Evolutionary conservation across 2,329 filamentous ascomycete species (phyloP).

Genomic region (Pestalotiopsis sp.): DNA sequence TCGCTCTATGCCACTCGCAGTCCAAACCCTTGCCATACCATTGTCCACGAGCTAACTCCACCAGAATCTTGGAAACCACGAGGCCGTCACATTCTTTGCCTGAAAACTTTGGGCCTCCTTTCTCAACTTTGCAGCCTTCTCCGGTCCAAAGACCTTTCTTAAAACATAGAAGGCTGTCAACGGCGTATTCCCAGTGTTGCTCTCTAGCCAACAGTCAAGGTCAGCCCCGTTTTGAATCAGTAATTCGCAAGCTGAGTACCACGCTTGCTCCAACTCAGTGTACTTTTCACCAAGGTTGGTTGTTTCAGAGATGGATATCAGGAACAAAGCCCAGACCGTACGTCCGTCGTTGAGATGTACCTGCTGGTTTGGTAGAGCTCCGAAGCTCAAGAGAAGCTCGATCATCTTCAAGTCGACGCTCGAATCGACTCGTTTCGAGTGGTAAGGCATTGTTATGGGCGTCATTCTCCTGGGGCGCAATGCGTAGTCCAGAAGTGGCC

Average conservation of each 20-base stretch:
- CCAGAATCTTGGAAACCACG: neutral
- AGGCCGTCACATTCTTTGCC: neutral
- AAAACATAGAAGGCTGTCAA: neutral
- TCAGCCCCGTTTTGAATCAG: neutral
- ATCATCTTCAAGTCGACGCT: neutral
- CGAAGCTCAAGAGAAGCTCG: neutral
- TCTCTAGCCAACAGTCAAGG: neutral
- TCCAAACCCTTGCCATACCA: too few species aligned
- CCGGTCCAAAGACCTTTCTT: neutral
- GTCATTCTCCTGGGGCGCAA: neutral
- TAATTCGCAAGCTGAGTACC: neutral
- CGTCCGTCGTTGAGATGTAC: neutral
- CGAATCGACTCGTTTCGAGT: neutral
- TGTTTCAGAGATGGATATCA: neutral
- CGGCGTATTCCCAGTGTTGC: neutral
- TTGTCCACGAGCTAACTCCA: neutral
- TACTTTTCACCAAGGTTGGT: neutral
- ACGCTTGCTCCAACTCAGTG: too few species aligned
- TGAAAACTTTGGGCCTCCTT: neutral
- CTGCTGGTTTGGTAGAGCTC: neutral
- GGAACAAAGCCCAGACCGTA: neutral
- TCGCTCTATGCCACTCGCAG: too few species aligned
- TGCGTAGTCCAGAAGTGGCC: neutral
- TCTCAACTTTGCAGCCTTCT: neutral
- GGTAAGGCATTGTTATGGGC: neutral